These are phyloP conservation scores for Cutaneotrichosporon curvatum DNA, from an alignment of 1,284 basidiomycete species.

Conservation along the genomic window DNA sequence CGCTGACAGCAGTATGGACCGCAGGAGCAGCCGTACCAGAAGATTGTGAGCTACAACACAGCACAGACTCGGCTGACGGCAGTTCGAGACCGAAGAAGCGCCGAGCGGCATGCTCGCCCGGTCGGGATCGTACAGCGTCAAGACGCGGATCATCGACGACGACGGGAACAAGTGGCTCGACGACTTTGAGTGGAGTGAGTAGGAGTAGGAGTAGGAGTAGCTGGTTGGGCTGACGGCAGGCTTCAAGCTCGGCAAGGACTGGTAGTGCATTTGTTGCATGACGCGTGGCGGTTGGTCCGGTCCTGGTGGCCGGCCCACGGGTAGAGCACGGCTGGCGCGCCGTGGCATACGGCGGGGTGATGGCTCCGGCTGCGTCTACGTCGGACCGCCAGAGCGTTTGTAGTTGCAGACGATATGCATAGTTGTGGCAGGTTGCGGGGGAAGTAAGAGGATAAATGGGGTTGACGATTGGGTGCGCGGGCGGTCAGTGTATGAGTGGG, in stretches of 20 bases:
- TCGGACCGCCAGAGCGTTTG: too few species aligned
- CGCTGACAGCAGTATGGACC: slow-evolving; percentile 44
- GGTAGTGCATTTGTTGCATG: slow-evolving; percentile 21
- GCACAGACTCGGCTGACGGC: slow-evolving; percentile 5
- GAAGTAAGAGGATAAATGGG: not conserved
- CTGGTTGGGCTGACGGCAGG: slow-evolving; percentile 16
- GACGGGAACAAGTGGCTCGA: slow-evolving; percentile 47
- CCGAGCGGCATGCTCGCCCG: slow-evolving; percentile 54
- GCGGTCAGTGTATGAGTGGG: too few species aligned
- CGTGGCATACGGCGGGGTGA: too few species aligned
- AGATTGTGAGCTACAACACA: too few species aligned
- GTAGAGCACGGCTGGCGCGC: not conserved
- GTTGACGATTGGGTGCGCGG: too few species aligned
- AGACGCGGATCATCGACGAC: slow-evolving; percentile 51
- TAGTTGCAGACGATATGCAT: too few species aligned
- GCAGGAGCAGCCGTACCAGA: slow-evolving; percentile 42
- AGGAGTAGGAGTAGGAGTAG: not conserved
- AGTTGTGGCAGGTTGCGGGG: not conserved
- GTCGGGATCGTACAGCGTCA: slow-evolving; percentile 49
- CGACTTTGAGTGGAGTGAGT: slow-evolving; percentile 47
- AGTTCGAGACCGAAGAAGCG: slow-evolving; percentile 48
- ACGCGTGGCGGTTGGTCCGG: too few species aligned
- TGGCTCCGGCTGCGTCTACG: too few species aligned
- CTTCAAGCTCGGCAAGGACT: slow-evolving; percentile 46
- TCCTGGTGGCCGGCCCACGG: not conserved